Conservation (phyloP, 2,329 filamentous ascomycete genomes). For the Sporothrix inflata region DNA sequence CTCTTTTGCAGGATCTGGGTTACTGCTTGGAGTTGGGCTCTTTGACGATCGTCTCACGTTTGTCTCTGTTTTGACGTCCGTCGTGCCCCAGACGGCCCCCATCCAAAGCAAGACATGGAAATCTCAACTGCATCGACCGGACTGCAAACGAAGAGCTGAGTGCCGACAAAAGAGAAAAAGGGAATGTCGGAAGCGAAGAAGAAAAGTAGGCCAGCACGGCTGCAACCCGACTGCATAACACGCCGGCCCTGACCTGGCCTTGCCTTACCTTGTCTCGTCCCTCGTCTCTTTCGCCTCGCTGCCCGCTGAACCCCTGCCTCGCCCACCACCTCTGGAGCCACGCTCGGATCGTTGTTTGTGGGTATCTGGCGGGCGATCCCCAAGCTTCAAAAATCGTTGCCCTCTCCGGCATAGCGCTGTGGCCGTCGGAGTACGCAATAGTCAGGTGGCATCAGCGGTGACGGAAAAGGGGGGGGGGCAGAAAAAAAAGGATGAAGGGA, state of each 20-base stretch:
- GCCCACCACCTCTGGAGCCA: background rate
- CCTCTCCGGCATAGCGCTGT: slow-evolving; percentile 28
- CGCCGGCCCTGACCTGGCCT: background rate
- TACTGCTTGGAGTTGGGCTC: background rate
- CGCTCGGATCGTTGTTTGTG: slow-evolving; percentile 12
- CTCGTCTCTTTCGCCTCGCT: background rate
- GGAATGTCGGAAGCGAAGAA: background rate
- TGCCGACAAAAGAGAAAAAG: background rate
- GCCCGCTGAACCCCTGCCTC: background rate
- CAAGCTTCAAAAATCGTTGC: slow-evolving; percentile 28
- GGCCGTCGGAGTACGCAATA: slow-evolving; percentile 15
- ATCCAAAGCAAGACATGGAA: slow-evolving; percentile 18
- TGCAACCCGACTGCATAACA: background rate
- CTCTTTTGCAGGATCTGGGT: background rate
- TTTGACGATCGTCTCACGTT: slow-evolving; percentile 12
- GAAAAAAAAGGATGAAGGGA: background rate
- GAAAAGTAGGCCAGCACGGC: background rate
- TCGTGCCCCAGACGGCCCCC: slow-evolving; percentile 4
- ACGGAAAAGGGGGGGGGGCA: background rate
- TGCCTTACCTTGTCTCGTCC: background rate
- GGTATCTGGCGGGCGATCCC: slow-evolving; percentile 26
- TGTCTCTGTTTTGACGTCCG: slow-evolving; percentile 8
- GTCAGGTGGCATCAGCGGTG: slow-evolving; percentile 10
- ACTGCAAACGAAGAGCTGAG: background rate
- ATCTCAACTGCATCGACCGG: slow-evolving; percentile 5